phyloP scores from a whole-genome alignment of 805 yeast species.

The Tetrapisispora arboricola region DNA sequence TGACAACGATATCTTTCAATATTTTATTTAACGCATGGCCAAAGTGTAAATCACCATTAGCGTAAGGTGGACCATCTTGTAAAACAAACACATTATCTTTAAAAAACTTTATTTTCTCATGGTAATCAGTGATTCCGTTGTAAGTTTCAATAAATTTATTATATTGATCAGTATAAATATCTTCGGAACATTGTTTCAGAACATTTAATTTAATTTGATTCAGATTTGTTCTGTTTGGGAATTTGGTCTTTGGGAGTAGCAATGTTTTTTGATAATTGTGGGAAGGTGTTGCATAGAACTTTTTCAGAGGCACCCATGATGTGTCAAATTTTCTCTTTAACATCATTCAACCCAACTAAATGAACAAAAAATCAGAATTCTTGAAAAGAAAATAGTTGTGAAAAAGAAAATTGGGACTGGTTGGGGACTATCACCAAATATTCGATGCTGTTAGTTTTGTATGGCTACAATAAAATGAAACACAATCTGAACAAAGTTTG shows the following conservation, averaged over 20 bases:
- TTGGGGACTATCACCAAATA: too few species aligned
- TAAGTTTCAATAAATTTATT: constrained; percentile 12
- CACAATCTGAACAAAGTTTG: too few species aligned
- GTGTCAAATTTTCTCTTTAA: not conserved
- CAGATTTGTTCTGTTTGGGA: constrained; percentile 52
- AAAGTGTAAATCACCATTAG: constrained; percentile 86
- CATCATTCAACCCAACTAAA: not conserved
- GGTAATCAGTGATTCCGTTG: constrained; percentile 11
- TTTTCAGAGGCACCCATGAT: not conserved
- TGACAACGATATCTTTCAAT: constrained; percentile 71
- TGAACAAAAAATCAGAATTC: too few species aligned
- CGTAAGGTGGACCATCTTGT: constrained; percentile 98
- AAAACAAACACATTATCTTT: constrained; percentile 45
- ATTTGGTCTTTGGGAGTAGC: constrained; percentile 56
- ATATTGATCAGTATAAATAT: constrained; percentile 58
- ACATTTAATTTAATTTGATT: constrained; percentile 33
- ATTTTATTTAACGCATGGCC: constrained; percentile 91
- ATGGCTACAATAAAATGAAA: too few species aligned
- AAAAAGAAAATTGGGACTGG: too few species aligned
- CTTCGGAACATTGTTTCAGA: constrained; percentile 45
- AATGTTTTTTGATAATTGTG: constrained; percentile 31
- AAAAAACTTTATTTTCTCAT: constrained; percentile 16
- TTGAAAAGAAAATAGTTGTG: too few species aligned
- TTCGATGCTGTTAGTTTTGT: too few species aligned
- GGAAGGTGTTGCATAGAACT: not conserved